Percentiles rank a stretch among this genome's conserved stretches.
Evolutionary conservation across 108 stramenopile species (phyloP).

Genomic region (Cyclotella atomus): DNA sequence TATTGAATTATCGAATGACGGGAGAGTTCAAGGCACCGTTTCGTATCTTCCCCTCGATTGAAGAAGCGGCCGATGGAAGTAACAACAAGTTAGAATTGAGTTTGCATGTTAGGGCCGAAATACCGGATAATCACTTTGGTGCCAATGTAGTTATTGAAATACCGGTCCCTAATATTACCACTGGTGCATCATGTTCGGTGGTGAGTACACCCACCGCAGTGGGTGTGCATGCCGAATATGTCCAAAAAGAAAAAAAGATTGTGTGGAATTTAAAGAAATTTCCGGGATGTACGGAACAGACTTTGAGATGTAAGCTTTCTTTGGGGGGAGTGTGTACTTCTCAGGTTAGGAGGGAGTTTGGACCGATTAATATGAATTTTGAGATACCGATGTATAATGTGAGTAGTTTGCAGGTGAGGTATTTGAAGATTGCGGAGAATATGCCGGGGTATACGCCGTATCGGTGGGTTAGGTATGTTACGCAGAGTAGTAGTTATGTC

Average conservation of each 20-base stretch:
- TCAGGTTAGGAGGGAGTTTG: conserved; percentile 90
- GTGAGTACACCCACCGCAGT: conserved; percentile 70
- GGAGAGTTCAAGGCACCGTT: conserved; percentile 98
- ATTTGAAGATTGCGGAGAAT: conserved; percentile 96
- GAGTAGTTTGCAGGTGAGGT: conserved; percentile 95
- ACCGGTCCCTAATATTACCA: conserved; percentile 85
- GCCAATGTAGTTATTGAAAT: conserved; percentile 92
- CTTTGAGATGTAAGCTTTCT: conserved; percentile 88
- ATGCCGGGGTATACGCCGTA: conserved; percentile 97
- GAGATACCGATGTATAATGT: conserved; percentile 99
- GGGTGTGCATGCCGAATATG: conserved; percentile 83
- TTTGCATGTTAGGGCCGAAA: conserved; percentile 93
- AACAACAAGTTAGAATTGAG: conserved; percentile 91
- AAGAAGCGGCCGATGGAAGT: conserved; percentile 89
- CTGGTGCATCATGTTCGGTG: conserved; percentile 70
- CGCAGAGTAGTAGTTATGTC: conserved; percentile 96
- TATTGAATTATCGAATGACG: conserved; percentile 96
- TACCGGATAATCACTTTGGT: conserved; percentile 96
- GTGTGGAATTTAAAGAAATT: conserved; percentile 98
- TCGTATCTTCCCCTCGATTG: conserved; percentile 95
- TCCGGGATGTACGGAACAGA: conserved; percentile 94
- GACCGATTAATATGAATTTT: conserved; percentile 97
- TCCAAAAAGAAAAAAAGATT: conserved; percentile 79
- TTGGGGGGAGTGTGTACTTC: conserved; percentile 79
- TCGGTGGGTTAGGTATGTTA: conserved; percentile 99